Evolutionary conservation across 805 yeast species (phyloP).

Genomic region (Wickerhamomyces xylosicus): DNA sequence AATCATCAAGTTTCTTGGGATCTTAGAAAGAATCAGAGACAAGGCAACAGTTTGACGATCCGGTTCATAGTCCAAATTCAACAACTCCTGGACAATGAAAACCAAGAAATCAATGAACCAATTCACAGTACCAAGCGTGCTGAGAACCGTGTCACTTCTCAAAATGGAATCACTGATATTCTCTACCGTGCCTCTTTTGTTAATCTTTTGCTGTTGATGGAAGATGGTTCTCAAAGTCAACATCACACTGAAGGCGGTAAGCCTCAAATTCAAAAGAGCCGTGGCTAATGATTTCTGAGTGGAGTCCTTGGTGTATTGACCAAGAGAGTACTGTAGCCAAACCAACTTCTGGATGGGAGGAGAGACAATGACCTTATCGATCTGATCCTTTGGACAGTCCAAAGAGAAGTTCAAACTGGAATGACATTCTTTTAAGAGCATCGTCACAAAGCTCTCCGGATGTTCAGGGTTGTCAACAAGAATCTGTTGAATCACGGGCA

Average conservation of each 20-base stretch:
- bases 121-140: slow-evolving; percentile 66
- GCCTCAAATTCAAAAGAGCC: slow-evolving; percentile 56
- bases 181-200: slow-evolving; percentile 34
- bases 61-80: slow-evolving; percentile 27
- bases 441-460: slow-evolving; percentile 25
- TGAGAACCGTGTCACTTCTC: slow-evolving; percentile 53
- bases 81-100: slow-evolving; percentile 61
- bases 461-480: slow-evolving; percentile 20
- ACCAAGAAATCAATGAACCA: slow-evolving; percentile 81
- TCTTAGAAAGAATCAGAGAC: slow-evolving; percentile 55
- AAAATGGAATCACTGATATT: slow-evolving; percentile 38
- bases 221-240: slow-evolving; percentile 47
- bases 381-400: slow-evolving; percentile 61
- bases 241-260: slow-evolving; percentile 63
- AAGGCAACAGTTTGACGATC: slow-evolving; percentile 32
- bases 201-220: slow-evolving; percentile 51
- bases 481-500: slow-evolving; percentile 43
- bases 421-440: slow-evolving; percentile 57
- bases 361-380: slow-evolving; percentile 63
- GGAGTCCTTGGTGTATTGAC: slow-evolving; percentile 25
- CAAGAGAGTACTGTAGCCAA: slow-evolving; percentile 59
- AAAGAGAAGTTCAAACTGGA: slow-evolving; percentile 65
- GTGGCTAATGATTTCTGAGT: slow-evolving; percentile 24
- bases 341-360: slow-evolving; percentile 71
- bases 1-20: slow-evolving; percentile 56